Conservation (phyloP, 257 asterid species). For the Solanum pinnatisectum region DNA sequence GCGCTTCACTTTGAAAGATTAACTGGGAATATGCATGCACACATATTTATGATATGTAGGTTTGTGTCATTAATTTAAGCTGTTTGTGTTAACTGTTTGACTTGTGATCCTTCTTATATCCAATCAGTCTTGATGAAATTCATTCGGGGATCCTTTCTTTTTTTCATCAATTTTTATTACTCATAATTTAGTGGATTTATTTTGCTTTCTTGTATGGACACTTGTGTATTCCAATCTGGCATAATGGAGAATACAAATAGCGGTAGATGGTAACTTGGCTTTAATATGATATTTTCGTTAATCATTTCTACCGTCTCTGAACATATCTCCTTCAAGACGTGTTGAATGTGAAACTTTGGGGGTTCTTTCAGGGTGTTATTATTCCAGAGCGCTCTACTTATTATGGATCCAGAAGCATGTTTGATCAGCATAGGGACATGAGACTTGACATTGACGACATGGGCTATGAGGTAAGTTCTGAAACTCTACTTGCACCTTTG, state of each 20-base stretch:
- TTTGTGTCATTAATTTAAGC: neutral
- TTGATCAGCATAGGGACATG: slow-evolving; percentile 74
- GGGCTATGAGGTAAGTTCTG: slow-evolving; percentile 64
- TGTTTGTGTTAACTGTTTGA: neutral
- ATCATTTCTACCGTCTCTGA: neutral
- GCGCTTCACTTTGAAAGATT: neutral
- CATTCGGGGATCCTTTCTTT: neutral
- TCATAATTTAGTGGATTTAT: neutral
- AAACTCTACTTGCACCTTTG: neutral
- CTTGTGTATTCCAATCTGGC: neutral
- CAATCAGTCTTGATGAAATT: neutral
- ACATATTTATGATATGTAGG: neutral
- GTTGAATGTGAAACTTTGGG: neutral
- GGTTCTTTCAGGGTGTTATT: slow-evolving; percentile 36
- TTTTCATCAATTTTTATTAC: neutral
- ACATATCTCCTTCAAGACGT: neutral
- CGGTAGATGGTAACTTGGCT: neutral
- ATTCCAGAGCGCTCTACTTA: slow-evolving; percentile 29
- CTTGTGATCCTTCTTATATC: neutral
- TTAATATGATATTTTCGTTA: neutral
- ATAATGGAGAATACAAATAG: neutral
- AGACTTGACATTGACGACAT: slow-evolving; percentile 70
- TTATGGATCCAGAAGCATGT: slow-evolving; percentile 41
- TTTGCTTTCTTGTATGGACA: neutral
- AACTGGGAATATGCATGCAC: neutral